These are phyloP conservation scores for Camellia oleifera DNA, from an alignment of 179 eudicot genomes.

Conservation along the genomic window DNA sequence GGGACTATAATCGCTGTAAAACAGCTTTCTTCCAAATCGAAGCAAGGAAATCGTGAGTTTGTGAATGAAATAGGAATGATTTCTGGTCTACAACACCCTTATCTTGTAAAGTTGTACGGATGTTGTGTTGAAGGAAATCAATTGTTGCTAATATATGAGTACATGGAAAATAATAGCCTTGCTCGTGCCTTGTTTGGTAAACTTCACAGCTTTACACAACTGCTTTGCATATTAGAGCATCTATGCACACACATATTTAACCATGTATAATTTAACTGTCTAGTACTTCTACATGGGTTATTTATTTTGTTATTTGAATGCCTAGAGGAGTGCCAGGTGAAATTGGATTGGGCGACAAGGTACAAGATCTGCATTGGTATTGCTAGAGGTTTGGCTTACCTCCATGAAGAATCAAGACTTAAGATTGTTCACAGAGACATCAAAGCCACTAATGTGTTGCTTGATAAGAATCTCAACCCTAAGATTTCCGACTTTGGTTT, in stretches of 20 bases:
- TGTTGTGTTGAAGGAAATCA: slow-evolving; percentile 45
- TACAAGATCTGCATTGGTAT: slow-evolving; percentile 41
- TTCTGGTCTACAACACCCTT: slow-evolving; percentile 43
- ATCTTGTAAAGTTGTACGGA: slow-evolving; percentile 45
- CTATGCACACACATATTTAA: background rate
- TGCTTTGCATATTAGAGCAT: background rate
- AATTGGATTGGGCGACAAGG: slow-evolving; percentile 44
- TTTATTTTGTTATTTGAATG: slow-evolving; percentile 20
- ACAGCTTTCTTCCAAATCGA: slow-evolving; percentile 48
- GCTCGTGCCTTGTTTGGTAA: slow-evolving; percentile 50
- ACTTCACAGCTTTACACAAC: background rate
- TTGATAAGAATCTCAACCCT: slow-evolving; percentile 37
- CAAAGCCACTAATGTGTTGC: slow-evolving; percentile 48
- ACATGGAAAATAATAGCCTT: slow-evolving; percentile 49
- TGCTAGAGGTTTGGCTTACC: slow-evolving; percentile 47
- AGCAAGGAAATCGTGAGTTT: slow-evolving; percentile 49
- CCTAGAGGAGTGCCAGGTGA: slow-evolving; percentile 32
- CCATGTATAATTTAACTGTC: background rate
- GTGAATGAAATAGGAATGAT: slow-evolving; percentile 50
- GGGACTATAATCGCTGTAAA: slow-evolving; percentile 46
- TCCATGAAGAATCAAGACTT: slow-evolving; percentile 47
- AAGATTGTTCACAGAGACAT: slow-evolving; percentile 51
- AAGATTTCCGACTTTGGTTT: slow-evolving; percentile 51
- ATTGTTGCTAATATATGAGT: slow-evolving; percentile 41
- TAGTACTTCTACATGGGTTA: background rate